Conservation (phyloP, 768 basidiomycete genomes). For the Naganishia antarctica region DNA sequence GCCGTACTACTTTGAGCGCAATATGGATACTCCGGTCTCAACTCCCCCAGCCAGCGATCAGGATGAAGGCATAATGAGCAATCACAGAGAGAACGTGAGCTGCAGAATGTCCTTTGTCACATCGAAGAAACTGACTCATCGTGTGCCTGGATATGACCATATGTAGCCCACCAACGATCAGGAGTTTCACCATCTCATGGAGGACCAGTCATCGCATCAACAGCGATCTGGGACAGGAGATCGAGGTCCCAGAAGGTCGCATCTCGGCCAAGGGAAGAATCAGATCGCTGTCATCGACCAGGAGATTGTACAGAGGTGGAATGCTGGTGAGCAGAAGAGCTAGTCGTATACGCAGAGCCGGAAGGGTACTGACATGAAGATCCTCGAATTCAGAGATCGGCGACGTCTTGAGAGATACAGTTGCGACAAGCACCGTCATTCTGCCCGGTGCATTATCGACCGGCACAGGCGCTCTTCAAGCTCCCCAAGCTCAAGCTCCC, state of each 20-base stretch:
- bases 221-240: background rate
- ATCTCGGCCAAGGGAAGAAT: background rate
- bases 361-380: background rate
- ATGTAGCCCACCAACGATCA: background rate
- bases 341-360: background rate
- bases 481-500: no score
- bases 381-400: background rate
- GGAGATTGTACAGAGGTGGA: background rate
- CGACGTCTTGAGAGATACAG: conserved; percentile 4
- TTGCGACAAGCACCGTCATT: conserved; percentile 2
- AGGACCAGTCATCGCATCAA: no score
- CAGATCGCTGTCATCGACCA: background rate
- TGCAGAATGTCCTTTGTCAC: no score
- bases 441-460: background rate
- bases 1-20: background rate
- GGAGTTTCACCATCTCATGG: no score
- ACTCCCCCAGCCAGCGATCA: background rate
- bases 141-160: background rate
- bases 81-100: background rate
- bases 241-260: background rate
- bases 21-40: conserved; percentile 1
- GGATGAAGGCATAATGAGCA: background rate
- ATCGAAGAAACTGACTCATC: no score
- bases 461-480: background rate
- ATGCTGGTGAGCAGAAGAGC: background rate